Percentiles rank a stretch among this genome's conserved stretches.
phyloP scores from a whole-genome alignment of 2,329 filamentous ascomycete species.

The Aspergillus flavus region DNA sequence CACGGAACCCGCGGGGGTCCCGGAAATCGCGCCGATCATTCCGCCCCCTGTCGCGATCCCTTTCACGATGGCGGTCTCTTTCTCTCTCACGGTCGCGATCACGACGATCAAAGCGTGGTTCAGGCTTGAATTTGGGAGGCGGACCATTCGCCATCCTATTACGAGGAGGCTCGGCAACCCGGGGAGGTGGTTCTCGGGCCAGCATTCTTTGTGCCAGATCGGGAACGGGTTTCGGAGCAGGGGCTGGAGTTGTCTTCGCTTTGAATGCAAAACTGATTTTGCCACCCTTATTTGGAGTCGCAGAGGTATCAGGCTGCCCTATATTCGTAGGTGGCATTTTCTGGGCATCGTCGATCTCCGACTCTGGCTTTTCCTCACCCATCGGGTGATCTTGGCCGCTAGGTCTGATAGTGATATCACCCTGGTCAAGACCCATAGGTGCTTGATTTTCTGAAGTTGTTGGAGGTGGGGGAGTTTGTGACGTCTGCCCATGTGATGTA shows the following conservation, averaged over 20 bases:
- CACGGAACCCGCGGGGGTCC: constrained; percentile 32
- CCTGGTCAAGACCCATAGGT: constrained; percentile 50
- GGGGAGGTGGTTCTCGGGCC: constrained; percentile 41
- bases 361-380: constrained; percentile 62
- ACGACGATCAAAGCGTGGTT: constrained; percentile 45
- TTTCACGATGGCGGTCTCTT: constrained; percentile 37
- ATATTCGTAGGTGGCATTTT: constrained; percentile 55
- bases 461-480: constrained; percentile 34
- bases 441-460: constrained; percentile 38
- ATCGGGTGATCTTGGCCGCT: constrained; percentile 64
- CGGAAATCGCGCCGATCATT: constrained; percentile 40
- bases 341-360: constrained; percentile 42
- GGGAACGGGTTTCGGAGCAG: constrained; percentile 54
- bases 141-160: constrained; percentile 42
- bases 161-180: constrained; percentile 38
- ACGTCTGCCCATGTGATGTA: constrained; percentile 37
- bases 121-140: constrained; percentile 43
- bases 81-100: constrained; percentile 43
- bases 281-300: constrained; percentile 57
- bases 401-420: constrained; percentile 64
- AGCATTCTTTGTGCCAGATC: constrained; percentile 54
- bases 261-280: constrained; percentile 97
- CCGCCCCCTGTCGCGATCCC: constrained; percentile 35
- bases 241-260: constrained; percentile 65
- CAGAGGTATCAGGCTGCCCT: constrained; percentile 57